Evolutionary conservation across 768 basidiomycete genomes (phyloP).

Genomic region (Rubroboletus pulcherrimus): DNA sequence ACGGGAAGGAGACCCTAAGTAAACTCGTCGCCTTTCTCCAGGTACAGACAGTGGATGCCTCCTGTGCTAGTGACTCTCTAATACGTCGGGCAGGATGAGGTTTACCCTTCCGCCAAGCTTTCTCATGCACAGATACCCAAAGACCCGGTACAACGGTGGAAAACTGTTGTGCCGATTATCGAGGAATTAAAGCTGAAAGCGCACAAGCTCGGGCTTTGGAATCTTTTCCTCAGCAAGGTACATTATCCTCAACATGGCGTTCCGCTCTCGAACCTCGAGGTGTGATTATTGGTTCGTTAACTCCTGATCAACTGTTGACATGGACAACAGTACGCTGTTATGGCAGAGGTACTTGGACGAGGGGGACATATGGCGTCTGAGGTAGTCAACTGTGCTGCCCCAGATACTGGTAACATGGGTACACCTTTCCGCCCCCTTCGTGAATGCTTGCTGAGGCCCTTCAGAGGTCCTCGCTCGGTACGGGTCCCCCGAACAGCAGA

Average conservation of each 20-base stretch:
- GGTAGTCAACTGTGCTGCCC: slow-evolving; percentile 90
- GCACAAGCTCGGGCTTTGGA: slow-evolving; percentile 89
- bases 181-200: slow-evolving; percentile 86
- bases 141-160: slow-evolving; percentile 76
- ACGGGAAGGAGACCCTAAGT: slow-evolving; percentile 80
- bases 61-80: not conserved
- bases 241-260: slow-evolving; percentile 91
- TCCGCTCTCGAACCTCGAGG: slow-evolving; percentile 91
- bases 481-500: slow-evolving; percentile 86
- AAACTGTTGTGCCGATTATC: slow-evolving; percentile 75
- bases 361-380: slow-evolving; percentile 80
- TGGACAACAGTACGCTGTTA: slow-evolving; percentile 79
- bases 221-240: slow-evolving; percentile 90
- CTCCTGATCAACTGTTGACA: not conserved
- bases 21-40: slow-evolving; percentile 84
- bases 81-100: slow-evolving; percentile 62
- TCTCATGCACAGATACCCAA: slow-evolving; percentile 80
- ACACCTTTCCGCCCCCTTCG: not conserved
- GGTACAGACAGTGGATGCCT: slow-evolving; percentile 38
- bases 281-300: slow-evolving; percentile 30
- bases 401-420: slow-evolving; percentile 99
- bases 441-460: not conserved
- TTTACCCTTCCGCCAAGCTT: slow-evolving; percentile 72
- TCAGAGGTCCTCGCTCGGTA: slow-evolving; percentile 95
- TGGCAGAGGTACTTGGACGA: slow-evolving; percentile 93